These are phyloP conservation scores for Lipomyces kockii DNA, from an alignment of 805 yeast genomes.

Conservation along the genomic window DNA sequence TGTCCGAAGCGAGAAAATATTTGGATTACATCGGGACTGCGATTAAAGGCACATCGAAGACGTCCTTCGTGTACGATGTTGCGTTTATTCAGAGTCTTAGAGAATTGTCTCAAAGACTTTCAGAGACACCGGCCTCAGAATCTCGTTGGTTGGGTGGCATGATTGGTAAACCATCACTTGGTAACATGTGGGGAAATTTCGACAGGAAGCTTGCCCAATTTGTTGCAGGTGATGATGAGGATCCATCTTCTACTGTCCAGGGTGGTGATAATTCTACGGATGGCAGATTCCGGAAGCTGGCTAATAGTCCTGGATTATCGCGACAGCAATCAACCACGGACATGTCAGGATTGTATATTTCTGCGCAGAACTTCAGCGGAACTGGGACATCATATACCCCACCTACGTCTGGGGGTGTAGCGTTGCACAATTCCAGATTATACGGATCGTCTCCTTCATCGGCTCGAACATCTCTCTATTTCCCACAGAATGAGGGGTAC, in stretches of 20 bases:
- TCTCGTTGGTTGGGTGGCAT: conserved; percentile 75
- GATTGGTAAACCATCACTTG: conserved; percentile 57
- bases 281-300: conserved; percentile 41
- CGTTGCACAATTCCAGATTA: conserved; percentile 5
- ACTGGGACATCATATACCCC: conserved; percentile 7
- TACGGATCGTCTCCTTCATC: conserved; percentile 21
- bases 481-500: not conserved
- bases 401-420: not conserved
- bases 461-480: not conserved
- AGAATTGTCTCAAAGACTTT: conserved; percentile 45
- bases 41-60: conserved; percentile 50
- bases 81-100: conserved; percentile 46
- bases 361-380: not conserved
- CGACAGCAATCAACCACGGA: conserved; percentile 29
- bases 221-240: conserved; percentile 82
- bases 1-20: conserved; percentile 64
- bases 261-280: conserved; percentile 33
- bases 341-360: conserved; percentile 5
- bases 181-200: conserved; percentile 85
- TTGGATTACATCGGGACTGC: conserved; percentile 55
- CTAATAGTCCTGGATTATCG: conserved; percentile 40
- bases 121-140: conserved; percentile 42
- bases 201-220: conserved; percentile 78
- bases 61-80: conserved; percentile 38
- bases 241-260: conserved; percentile 27